These are phyloP conservation scores for Discostella stelligeroides DNA, from an alignment of 108 stramenopile genomes.

Conservation along the genomic window DNA sequence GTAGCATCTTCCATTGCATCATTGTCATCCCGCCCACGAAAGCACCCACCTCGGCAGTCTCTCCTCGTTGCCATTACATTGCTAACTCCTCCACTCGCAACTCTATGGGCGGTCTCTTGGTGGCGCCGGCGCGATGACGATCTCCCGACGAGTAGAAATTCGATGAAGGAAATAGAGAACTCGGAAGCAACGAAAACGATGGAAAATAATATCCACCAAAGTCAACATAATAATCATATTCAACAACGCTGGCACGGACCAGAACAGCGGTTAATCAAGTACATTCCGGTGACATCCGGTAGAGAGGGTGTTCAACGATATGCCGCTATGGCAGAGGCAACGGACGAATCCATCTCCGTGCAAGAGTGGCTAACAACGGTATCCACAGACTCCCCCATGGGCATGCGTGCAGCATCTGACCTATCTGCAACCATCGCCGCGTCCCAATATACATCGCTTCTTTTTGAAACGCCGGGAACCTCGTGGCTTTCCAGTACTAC, in stretches of 20 bases:
- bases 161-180: too few species aligned
- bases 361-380: constrained; percentile 41
- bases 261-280: constrained; percentile 9
- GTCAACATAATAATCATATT: neutral
- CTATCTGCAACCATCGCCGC: constrained; percentile 34
- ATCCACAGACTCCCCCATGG: constrained; percentile 9
- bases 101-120: too few species aligned
- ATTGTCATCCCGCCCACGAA: too few species aligned
- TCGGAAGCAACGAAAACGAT: too few species aligned
- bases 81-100: too few species aligned
- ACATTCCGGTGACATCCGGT: constrained; percentile 30
- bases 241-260: neutral
- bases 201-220: too few species aligned
- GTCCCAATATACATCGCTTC: constrained; percentile 34
- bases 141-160: too few species aligned
- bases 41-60: too few species aligned
- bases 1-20: neutral
- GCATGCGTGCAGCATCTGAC: constrained; percentile 26
- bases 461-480: constrained; percentile 46
- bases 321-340: constrained; percentile 4
- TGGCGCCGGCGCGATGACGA: too few species aligned
- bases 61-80: too few species aligned
- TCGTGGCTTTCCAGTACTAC: constrained; percentile 15
- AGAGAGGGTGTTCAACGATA: constrained; percentile 28
- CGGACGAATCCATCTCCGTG: constrained; percentile 27